A percentile compares a stretch with the other conserved stretches of the same genome.
Conservation (phyloP, 2,329 filamentous ascomycete species). For the Ophiostoma australiae region DNA sequence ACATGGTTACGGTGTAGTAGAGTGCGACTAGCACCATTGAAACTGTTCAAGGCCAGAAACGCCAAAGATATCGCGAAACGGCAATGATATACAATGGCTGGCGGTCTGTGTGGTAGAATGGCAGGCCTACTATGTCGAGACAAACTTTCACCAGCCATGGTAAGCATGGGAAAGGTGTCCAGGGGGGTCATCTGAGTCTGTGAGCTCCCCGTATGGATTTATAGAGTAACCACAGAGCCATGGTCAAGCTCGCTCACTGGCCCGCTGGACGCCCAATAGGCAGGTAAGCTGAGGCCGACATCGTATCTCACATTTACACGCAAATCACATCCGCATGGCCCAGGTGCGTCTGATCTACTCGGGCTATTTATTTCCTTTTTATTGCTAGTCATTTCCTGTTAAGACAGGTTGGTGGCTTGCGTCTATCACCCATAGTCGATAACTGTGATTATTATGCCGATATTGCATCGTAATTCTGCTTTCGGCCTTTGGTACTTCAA, state of each 20-base stretch:
- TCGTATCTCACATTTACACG: background rate
- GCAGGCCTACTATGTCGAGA: background rate
- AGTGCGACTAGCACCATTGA: background rate
- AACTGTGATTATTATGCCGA: background rate
- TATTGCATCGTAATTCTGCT: too few species aligned
- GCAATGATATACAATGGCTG: slow-evolving; percentile 6
- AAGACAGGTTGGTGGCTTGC: too few species aligned
- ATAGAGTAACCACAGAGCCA: background rate
- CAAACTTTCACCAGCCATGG: background rate
- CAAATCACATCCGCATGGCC: too few species aligned
- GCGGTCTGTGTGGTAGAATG: background rate
- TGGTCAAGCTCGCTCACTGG: background rate
- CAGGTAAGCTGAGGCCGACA: background rate
- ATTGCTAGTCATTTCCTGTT: too few species aligned
- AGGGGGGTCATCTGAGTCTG: background rate
- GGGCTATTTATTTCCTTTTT: too few species aligned
- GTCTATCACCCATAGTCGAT: background rate
- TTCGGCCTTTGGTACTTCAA: background rate
- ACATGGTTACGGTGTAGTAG: too few species aligned
- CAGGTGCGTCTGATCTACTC: too few species aligned
- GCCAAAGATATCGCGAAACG: background rate
- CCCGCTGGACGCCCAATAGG: background rate
- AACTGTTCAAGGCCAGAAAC: background rate
- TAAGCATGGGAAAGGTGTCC: background rate
- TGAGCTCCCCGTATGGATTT: background rate